Base-by-base conservation (phyloP, 495 filamentous ascomycete genomes). In the Neurospora africana region DNA sequence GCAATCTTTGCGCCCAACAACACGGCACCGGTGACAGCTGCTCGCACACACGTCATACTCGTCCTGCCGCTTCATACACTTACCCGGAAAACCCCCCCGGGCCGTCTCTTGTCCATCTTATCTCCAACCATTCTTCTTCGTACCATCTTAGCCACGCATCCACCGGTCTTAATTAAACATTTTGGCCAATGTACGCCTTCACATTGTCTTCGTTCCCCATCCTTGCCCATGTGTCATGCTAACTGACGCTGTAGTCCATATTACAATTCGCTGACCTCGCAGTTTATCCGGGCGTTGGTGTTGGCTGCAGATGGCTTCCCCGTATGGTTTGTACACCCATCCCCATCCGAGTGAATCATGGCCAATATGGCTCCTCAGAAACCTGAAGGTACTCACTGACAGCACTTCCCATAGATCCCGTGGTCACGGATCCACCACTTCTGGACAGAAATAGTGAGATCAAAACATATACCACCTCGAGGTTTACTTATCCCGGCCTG, bases 361-460 rank as follows among this genome's bases (percentile, higher is more conserved):
- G 47, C 47, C 21, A 58, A 27, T 58, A 27, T 58, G 47, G 27
- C 27, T 65, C 53, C 53, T 33, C 53, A 65, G 53, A 65, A 65
- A 65, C 53, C 27, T 33, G 27, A 65, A 30, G 53, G 27, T 65
- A n/a, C 36, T 33, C 36, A 67, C 69, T 71, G 69, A 71, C 41
- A 33, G 19, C 27, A 75, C 73, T 1, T 36, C 30, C 27, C 13
- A 13, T 41, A 77, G 80, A 81, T 58, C 65, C 77, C 61, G 74
- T 86, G 72, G 72, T 77, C 69, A 89, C 88, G 36, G 93, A 97
- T 71, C 92, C 93, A 13, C 86, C 89, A 23, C 84, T 98, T 21
- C 83, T 97, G 68, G 88, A 87, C 78, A 93, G 93, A 76, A 87
- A 92, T 79, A 93, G 92, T 39, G 84, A 87, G 68, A 87, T 91